Base-by-base conservation (phyloP, 352 stramenopile species). In the Phytopythium litorale region DNA sequence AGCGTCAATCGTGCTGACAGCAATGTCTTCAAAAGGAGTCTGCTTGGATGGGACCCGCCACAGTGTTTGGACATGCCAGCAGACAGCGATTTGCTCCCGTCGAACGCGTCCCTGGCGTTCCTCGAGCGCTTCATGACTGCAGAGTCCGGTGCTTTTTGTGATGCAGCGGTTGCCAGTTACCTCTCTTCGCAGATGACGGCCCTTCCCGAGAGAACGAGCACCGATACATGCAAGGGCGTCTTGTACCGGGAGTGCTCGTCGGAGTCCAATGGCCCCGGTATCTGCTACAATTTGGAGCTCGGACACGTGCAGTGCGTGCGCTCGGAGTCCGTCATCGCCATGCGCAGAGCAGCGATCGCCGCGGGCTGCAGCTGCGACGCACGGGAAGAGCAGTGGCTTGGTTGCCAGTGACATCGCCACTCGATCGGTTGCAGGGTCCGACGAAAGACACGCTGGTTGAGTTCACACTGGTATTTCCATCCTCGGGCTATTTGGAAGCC, bases 281-380 rank as follows among this genome's bases (percentile, higher is more conserved):
- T 73, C 25, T 73, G 69, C 37, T 76, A 66, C 60, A 76, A 71
- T 19, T 37, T 66, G 25, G 53, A 72, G 25, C 65, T 75, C 58
- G 62, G 58, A 7, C 45, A 38, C 30, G 68, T 75, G 2, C 25
- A 66, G 25, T 75, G 68, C 46, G 23, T 65, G 1, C 37, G 62
- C 33, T 64, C 52, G 0, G 58, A 70, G 62, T 53, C 35, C 15
- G 58, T 38, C 13, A 66, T 76, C 35, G 56, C 66, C 18, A 75
- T 76, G 69, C 45, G 65, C 23, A 60, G 55, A 43, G 66, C 58
- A 25, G 65, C 69, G 40, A 73, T 76, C 33, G 32, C 51, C 19
- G 58, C 58, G 9, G 66, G 62, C 3, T 62, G 43, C n/a, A 46
- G 12, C 2, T 76, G 68, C 54, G 38, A 73, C 30, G 28, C 61